A percentile compares a stretch with the other conserved stretches of the same genome.
Conservation (phyloP, 768 basidiomycete genomes). For the Lepiota venenata region DNA sequence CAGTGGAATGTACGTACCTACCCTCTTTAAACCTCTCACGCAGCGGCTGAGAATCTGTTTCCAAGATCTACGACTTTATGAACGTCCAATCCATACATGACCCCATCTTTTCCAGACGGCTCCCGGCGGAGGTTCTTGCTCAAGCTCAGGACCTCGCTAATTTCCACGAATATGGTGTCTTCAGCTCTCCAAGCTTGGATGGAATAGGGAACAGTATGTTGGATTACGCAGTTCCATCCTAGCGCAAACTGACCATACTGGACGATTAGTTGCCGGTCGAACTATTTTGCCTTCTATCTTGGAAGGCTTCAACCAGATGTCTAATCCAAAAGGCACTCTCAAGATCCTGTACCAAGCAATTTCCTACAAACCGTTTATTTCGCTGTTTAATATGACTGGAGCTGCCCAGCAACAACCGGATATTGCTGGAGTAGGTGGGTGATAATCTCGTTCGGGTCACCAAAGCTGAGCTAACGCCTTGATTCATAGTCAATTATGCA, state of each 20-base stretch:
- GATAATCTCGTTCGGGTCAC: neutral
- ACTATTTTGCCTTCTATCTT: slow-evolving; percentile 63
- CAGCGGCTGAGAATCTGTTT: slow-evolving; percentile 18
- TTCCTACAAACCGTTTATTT: slow-evolving; percentile 77
- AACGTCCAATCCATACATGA: slow-evolving; percentile 73
- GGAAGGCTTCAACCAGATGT: slow-evolving; percentile 47
- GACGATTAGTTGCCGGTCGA: slow-evolving; percentile 56
- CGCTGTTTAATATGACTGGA: slow-evolving; percentile 75
- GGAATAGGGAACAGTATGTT: slow-evolving; percentile 66
- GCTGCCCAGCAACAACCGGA: slow-evolving; percentile 45
- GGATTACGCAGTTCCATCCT: neutral
- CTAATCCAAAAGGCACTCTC: slow-evolving; percentile 44
- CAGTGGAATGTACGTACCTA: slow-evolving; percentile 10
- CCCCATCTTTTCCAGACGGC: slow-evolving; percentile 39
- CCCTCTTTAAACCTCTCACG: neutral
- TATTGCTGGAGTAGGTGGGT: slow-evolving; percentile 57
- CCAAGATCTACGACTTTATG: slow-evolving; percentile 67
- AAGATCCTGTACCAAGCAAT: slow-evolving; percentile 59
- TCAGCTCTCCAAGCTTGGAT: slow-evolving; percentile 43
- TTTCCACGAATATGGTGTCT: slow-evolving; percentile 72
- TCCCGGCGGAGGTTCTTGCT: slow-evolving; percentile 48
- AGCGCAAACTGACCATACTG: neutral
- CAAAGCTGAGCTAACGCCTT: neutral
- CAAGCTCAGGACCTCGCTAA: slow-evolving; percentile 62
- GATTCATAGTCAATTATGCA: slow-evolving; percentile 54